A percentile compares a stretch with the other conserved stretches of the same genome.
Evolutionary conservation across 306 rosid species (phyloP).

Genomic region (Quillaja saponaria): DNA sequence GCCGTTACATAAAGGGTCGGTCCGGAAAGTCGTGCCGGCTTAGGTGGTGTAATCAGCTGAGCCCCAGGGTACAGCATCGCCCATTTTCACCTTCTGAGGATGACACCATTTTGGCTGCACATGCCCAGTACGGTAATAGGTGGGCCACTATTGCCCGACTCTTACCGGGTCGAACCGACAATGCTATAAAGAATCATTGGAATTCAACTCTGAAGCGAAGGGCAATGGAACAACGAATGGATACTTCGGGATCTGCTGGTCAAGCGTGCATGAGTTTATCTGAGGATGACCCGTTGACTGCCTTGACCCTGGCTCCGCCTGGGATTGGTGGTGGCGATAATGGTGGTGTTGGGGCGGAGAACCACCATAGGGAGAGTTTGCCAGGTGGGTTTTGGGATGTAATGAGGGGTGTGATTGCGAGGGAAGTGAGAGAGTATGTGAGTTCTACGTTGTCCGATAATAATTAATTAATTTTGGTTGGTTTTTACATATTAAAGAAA

Average conservation of each 20-base stretch:
- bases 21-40: slow-evolving; percentile 95
- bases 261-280: background rate
- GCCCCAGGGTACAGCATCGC: slow-evolving; percentile 83
- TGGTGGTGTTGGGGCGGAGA: background rate
- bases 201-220: slow-evolving; percentile 88
- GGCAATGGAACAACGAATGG: slow-evolving; percentile 24
- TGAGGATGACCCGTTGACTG: slow-evolving; percentile 77
- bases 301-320: slow-evolving; percentile 90
- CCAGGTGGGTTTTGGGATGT: slow-evolving; percentile 80
- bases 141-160: slow-evolving; percentile 97
- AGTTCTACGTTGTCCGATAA: slow-evolving; percentile 52
- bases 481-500: too few relatives aligned
- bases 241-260: slow-evolving; percentile 18
- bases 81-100: slow-evolving; percentile 84
- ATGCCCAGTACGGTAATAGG: slow-evolving; percentile 73
- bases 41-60: slow-evolving; percentile 93
- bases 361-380: slow-evolving; percentile 35
- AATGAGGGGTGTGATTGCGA: slow-evolving; percentile 84
- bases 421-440: slow-evolving; percentile 83
- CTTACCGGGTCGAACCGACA: slow-evolving; percentile 91
- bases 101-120: slow-evolving; percentile 72
- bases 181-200: slow-evolving; percentile 97
- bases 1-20: slow-evolving; percentile 80
- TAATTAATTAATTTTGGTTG: too few relatives aligned
- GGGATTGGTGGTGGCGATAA: slow-evolving; percentile 35